These are phyloP conservation scores for Tricholoma terreum DNA, from an alignment of 768 basidiomycete species.

Conservation along the genomic window DNA sequence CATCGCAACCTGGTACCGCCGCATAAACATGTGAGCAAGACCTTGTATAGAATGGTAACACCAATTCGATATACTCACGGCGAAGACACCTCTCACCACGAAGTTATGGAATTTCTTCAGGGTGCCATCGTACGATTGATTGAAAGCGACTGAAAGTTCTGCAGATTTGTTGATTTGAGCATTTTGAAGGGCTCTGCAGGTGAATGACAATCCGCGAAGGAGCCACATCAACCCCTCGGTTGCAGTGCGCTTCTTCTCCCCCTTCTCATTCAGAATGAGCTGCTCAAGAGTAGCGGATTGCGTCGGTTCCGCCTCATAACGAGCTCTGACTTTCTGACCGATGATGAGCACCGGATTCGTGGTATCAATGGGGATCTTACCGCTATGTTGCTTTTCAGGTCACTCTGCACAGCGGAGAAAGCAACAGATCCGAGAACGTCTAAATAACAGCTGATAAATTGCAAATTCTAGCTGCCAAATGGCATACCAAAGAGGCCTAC, in stretches of 20 bases:
- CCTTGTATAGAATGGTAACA: neutral
- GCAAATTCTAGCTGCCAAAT: neutral
- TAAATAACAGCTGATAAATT: conserved; percentile 25
- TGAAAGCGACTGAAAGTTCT: conserved; percentile 76
- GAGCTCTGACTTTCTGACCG: conserved; percentile 83
- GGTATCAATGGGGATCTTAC: conserved; percentile 41
- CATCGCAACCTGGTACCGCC: conserved; percentile 49
- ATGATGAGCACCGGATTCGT: neutral
- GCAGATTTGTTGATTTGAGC: conserved; percentile 60
- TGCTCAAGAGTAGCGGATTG: conserved; percentile 77
- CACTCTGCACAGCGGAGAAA: conserved; percentile 78
- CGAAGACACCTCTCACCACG: conserved; percentile 58
- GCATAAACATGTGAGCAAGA: neutral
- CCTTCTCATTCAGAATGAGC: conserved; percentile 80
- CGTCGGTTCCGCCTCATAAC: conserved; percentile 65
- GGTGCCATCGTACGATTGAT: conserved; percentile 73
- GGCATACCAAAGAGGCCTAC: conserved; percentile 84
- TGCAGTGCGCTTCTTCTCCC: conserved; percentile 82
- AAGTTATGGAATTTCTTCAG: conserved; percentile 87
- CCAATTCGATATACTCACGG: conserved; percentile 36
- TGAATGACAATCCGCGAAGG: conserved; percentile 87
- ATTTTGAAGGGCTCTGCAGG: conserved; percentile 71
- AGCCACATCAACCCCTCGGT: conserved; percentile 96
- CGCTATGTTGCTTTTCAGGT: conserved; percentile 88
- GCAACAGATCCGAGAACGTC: conserved; percentile 85